These are phyloP conservation scores for Paecilomyces sp. DNA, from an alignment of 2,329 filamentous ascomycete genomes.

Conservation along the genomic window DNA sequence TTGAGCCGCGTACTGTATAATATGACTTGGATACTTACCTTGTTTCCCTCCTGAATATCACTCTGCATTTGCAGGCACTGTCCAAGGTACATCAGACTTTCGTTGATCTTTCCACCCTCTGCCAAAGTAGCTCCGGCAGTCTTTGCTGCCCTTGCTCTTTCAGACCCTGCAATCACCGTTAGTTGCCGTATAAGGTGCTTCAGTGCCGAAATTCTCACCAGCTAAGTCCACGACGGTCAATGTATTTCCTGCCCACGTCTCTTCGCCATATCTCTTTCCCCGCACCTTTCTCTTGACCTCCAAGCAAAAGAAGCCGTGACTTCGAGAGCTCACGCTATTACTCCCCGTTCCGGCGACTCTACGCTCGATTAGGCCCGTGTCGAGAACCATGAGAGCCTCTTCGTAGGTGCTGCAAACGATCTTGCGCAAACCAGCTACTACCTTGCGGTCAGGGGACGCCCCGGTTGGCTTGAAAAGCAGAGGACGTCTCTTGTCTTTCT, in stretches of 20 bases:
- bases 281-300: constrained; percentile 77
- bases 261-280: constrained; percentile 44
- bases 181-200: constrained; percentile 10
- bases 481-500: constrained; percentile 69
- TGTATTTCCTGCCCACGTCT: constrained; percentile 66
- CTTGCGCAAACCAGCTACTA: constrained; percentile 87
- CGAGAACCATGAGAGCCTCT: constrained; percentile 82
- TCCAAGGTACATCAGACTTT: constrained; percentile 95
- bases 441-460: constrained; percentile 79
- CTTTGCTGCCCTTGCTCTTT: constrained; percentile 87
- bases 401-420: constrained; percentile 74
- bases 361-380: constrained; percentile 80
- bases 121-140: constrained; percentile 86
- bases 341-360: constrained; percentile 84
- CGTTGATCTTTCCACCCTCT: constrained; percentile 97
- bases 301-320: constrained; percentile 92
- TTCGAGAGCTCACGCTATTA: constrained; percentile 86
- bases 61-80: constrained; percentile 96
- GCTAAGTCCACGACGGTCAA: constrained; percentile 88
- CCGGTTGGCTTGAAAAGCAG: constrained; percentile 91
- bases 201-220: constrained; percentile 41
- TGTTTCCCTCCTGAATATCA: constrained; percentile 64
- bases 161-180: constrained; percentile 51
- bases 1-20: constrained; percentile 1
- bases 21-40: constrained; percentile 45